A percentile compares a stretch with the other conserved stretches of the same genome.
Evolutionary conservation across 169 alveolate genomes (phyloP).

Genomic region (Plasmodium berghei): DNA sequence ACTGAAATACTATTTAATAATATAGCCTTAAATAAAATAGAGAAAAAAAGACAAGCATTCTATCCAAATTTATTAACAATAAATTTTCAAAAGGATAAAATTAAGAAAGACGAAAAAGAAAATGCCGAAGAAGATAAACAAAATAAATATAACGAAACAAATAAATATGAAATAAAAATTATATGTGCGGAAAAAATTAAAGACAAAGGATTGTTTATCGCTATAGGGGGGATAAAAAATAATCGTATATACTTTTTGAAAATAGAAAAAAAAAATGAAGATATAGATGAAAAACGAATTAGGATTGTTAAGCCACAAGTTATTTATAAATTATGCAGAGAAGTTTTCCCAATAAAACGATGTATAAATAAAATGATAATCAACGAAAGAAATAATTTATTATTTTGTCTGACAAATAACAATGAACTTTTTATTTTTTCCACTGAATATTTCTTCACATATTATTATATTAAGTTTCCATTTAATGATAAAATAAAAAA

Average conservation of each 20-base stretch:
- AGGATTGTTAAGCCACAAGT: conserved; percentile 13
- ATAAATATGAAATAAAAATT: conserved; percentile 20
- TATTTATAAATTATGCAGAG: conserved; percentile 20
- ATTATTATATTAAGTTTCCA: conserved; percentile 39
- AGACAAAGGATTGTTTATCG: conserved; percentile 23
- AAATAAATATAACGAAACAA: neutral
- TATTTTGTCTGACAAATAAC: conserved; percentile 51
- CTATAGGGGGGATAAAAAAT: conserved; percentile 45
- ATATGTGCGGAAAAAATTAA: conserved; percentile 24
- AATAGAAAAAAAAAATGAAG: conserved; percentile 2
- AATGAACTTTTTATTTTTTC: conserved; percentile 51
- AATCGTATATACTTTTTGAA: conserved; percentile 34
- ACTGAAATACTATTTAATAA: conserved; percentile 25
- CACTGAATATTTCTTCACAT: conserved; percentile 29
- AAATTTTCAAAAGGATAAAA: conserved; percentile 23
- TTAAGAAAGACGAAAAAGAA: conserved; percentile 29
- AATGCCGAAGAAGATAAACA: conserved; percentile 22
- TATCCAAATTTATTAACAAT: conserved; percentile 19
- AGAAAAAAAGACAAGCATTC: conserved; percentile 6
- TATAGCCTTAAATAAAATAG: neutral
- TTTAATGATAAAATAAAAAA: conserved; percentile 37
- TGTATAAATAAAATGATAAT: conserved; percentile 27
- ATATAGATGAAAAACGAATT: neutral
- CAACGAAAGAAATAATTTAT: conserved; percentile 30
- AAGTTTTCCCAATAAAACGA: conserved; percentile 4